Base-by-base conservation (phyloP, 2,329 filamentous ascomycete species). In the Monosporascus sp. region DNA sequence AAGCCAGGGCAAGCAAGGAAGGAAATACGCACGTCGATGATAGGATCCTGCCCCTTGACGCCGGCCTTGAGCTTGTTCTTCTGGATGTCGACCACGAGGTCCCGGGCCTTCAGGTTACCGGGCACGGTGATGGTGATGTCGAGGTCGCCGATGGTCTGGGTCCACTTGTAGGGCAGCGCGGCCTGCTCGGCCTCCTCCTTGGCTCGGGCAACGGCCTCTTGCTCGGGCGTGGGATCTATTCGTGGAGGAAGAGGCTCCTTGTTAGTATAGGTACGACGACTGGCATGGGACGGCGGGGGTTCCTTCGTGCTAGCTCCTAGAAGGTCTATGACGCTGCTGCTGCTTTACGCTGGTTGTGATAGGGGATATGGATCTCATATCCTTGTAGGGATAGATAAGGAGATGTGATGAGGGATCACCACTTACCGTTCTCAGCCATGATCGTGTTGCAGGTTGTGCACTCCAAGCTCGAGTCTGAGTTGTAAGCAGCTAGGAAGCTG, bases 131-230 rank as follows among this genome's bases (percentile, higher is more conserved):
- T 80, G 49, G 81, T 87, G 64, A 97, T 75, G 67, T 96, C 90
- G 55, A 97, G 75, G 67, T 97, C 94, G 62, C 80, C 80, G 69
- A 99, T 96, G 24, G 88, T 92, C 75, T 99, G 94, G 11, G 82
- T 88, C 94, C 94, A 99, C 75, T 95, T 94, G 84, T 99, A 99
- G 1, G 94, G 94, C 43, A 99, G 85, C 24, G 87, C 83, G 43
- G 85, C 88, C 77, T 99, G 94, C 75, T 99, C 94, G 63, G 86
- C 88, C 52, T 82, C 78, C 75, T 99, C 91, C 69, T 87, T 85
- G 57, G 84, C 86, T 59, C 76, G 77, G 53, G 80, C 78, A 20
- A 81, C 81, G 11, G 79, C 83, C 60, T 78, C 75, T 59, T 83
- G 77, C 57, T 80, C 82, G 54, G 79, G 73, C 22, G 75, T 78